Evolutionary conservation across 31 red algal species (phyloP), one percentile per base, ranked within the genome.

Genomic region (Asparagopsis taxiformis): DNA sequence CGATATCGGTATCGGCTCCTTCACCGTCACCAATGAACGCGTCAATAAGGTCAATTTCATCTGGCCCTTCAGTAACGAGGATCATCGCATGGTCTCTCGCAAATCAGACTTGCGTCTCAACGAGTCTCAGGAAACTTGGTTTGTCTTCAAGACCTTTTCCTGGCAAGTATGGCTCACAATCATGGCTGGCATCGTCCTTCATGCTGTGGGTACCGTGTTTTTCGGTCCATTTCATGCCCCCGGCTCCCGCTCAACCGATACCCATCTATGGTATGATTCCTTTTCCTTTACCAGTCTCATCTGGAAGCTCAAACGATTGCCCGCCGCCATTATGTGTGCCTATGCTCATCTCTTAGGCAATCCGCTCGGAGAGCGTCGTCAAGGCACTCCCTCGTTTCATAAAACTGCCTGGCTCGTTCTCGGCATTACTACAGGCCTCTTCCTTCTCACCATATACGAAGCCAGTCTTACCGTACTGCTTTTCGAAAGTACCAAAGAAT

Each of bases 331-430:
- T 6, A 22, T 84, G 26, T 59, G 59, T 65, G 61, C 79, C n/a
- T 84, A 84, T 46, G 79, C 79, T n/a, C 79, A 84, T 67, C 56
- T 84, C 3, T 52, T 84, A 41, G 68, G 68, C 0, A 66, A 84
- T 46, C 79, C 79, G 1, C 62, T 84, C 21, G 24, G 13, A 9
- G 68, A 72, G 0, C 20, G 20, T 37, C n/a, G 11, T 11, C 67
- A 72, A 24, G 58, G 79, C 29, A 62, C 56, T 0, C 66, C 68
- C 3, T 84, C 79, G 25, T 84, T 84, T 84, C 79, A 84, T 58
- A 53, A 68, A 9, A 69, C 68, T n/a, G 68, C 68, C 30, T 84
- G 79, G 79, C 21, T 84, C 21, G 58, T 84, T 2, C 56, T 84
- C 3, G 79, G 79, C 52, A 53, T 84, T 20, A 84, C 79, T 16